These are phyloP conservation scores for Pyrenophora graminea DNA, from an alignment of 2,329 filamentous ascomycete species.

Conservation along the genomic window DNA sequence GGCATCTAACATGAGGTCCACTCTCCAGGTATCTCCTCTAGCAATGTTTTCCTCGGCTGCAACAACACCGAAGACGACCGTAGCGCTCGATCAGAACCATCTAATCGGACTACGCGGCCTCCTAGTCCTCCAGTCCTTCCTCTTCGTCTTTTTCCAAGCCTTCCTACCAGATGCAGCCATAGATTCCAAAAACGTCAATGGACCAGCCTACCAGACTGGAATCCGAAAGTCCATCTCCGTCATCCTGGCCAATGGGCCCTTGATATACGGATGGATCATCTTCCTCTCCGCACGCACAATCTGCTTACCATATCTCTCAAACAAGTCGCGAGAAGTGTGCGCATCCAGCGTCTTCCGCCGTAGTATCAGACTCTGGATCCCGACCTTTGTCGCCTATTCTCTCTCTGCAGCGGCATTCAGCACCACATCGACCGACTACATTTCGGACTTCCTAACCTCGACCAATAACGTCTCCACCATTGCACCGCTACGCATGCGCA, in stretches of 20 bases:
- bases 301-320: constrained; percentile 49
- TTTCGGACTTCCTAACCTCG: constrained; percentile 44
- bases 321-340: constrained; percentile 41
- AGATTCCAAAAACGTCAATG: constrained; percentile 42
- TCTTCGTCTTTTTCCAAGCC: constrained; percentile 52
- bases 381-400: constrained; percentile 48
- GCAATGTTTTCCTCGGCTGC: constrained; percentile 18
- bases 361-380: constrained; percentile 49
- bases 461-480: constrained; percentile 47
- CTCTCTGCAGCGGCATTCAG: constrained; percentile 47
- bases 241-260: constrained; percentile 52
- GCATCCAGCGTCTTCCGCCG: constrained; percentile 51
- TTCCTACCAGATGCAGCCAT: constrained; percentile 51
- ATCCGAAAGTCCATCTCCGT: constrained; percentile 53
- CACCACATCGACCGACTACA: constrained; percentile 35
- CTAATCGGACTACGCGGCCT: constrained; percentile 52
- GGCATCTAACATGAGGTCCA: constrained; percentile 24
- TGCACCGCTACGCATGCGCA: constrained; percentile 42
- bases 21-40: constrained; percentile 19
- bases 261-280: constrained; percentile 54
- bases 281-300: constrained; percentile 52
- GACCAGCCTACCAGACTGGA: constrained; percentile 47
- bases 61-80: constrained; percentile 12
- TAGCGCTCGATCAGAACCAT: constrained; percentile 37
- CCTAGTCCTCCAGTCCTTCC: constrained; percentile 50